Percentiles rank a stretch among this genome's conserved stretches.
Conservation (phyloP, 2,329 filamentous ascomycete species). For the Beauveria sp. region DNA sequence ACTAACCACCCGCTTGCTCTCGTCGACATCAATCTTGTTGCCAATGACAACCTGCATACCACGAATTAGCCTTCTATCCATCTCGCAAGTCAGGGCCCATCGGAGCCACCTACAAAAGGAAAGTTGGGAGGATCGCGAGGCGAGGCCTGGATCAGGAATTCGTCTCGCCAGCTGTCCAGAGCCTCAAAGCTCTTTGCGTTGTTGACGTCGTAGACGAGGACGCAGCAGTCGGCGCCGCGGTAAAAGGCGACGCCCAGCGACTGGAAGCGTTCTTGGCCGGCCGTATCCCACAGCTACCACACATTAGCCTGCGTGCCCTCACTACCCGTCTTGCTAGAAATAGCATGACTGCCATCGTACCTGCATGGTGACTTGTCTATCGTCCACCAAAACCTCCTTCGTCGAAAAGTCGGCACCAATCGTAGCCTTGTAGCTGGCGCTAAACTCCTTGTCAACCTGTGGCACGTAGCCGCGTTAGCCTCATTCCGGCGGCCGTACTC, state of each 20-base stretch:
- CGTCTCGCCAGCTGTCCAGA: constrained; percentile 95
- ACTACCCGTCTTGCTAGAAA: constrained; percentile 10
- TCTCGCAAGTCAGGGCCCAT: too few species aligned
- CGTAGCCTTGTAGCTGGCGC: constrained; percentile 98
- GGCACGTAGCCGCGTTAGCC: constrained; percentile 3
- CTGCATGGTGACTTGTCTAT: constrained; percentile 98
- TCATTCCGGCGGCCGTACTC: background rate
- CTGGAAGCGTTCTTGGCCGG: constrained; percentile 95
- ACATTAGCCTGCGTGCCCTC: background rate
- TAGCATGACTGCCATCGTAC: constrained; percentile 34
- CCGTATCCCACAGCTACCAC: constrained; percentile 87
- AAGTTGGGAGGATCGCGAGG: constrained; percentile 96
- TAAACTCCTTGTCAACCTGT: constrained; percentile 99
- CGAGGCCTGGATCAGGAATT: constrained; percentile 95
- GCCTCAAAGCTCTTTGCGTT: constrained; percentile 99
- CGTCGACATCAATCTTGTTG: constrained; percentile 98
- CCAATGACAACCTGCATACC: constrained; percentile 72
- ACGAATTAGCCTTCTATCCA: background rate
- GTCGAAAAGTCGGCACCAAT: constrained; percentile 98
- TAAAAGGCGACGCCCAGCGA: constrained; percentile 97
- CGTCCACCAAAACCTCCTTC: constrained; percentile 94
- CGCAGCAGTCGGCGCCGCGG: constrained; percentile 93
- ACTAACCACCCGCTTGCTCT: constrained; percentile 87
- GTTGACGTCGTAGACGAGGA: constrained; percentile 97
- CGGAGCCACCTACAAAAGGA: constrained; percentile 70